These are phyloP conservation scores for Penicillium sp. DNA, from an alignment of 2,329 filamentous ascomycete species.

Conservation along the genomic window DNA sequence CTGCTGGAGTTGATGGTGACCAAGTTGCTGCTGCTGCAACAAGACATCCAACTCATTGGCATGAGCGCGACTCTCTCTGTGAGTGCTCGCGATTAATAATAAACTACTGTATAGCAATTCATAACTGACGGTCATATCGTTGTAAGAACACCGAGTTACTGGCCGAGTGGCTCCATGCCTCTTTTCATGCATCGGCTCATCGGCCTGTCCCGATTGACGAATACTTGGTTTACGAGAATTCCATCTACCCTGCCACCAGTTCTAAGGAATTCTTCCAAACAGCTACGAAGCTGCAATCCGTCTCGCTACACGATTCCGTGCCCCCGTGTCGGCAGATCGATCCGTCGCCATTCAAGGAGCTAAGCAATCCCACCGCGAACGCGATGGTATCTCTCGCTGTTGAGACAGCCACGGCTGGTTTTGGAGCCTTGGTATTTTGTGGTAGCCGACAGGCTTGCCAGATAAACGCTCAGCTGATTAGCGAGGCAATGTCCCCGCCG, in stretches of 20 bases:
- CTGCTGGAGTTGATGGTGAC: slow-evolving; percentile 70
- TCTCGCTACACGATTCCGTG: slow-evolving; percentile 31
- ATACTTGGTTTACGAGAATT: slow-evolving; percentile 67
- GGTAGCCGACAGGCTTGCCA: slow-evolving; percentile 66
- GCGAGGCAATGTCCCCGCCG: slow-evolving; percentile 58
- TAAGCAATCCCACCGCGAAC: slow-evolving; percentile 64
- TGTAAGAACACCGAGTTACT: slow-evolving; percentile 66
- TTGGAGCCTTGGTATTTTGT: slow-evolving; percentile 70
- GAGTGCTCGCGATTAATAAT: slow-evolving; percentile 22
- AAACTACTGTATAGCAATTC: neutral
- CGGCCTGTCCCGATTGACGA: slow-evolving; percentile 73
- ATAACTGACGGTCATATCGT: neutral
- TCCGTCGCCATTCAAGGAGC: slow-evolving; percentile 56
- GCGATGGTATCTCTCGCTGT: slow-evolving; percentile 65
- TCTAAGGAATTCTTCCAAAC: slow-evolving; percentile 57
- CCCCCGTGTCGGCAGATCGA: slow-evolving; percentile 47
- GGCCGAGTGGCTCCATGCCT: slow-evolving; percentile 66
- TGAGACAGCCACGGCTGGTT: slow-evolving; percentile 65
- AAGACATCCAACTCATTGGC: slow-evolving; percentile 66
- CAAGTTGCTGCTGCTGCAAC: slow-evolving; percentile 65
- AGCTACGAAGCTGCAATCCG: slow-evolving; percentile 47
- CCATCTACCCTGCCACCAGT: slow-evolving; percentile 60
- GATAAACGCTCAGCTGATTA: slow-evolving; percentile 63
- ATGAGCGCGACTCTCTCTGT: slow-evolving; percentile 78
- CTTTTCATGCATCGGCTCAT: slow-evolving; percentile 69